phyloP scores from a whole-genome alignment of 305 asterid species.

The Andrographis paniculata region DNA sequence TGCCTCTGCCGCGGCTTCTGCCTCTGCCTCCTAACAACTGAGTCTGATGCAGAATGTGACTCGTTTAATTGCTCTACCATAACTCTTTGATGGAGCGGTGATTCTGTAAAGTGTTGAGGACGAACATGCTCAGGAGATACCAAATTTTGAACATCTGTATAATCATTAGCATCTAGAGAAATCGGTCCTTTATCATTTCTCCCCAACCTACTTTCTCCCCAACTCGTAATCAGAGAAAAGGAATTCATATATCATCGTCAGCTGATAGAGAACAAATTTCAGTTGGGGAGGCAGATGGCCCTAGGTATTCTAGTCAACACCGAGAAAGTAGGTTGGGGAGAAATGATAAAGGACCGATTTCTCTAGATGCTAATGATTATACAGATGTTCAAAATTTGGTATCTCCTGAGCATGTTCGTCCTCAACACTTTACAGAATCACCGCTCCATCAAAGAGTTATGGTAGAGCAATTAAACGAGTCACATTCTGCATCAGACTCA shows the following conservation, averaged over 20 bases:
- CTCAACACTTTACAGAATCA: conserved; percentile 32
- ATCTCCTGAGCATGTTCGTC: conserved; percentile 25
- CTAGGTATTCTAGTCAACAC: conserved; percentile 21
- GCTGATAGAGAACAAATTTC: conserved; percentile 14
- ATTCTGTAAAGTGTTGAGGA: conserved; percentile 30
- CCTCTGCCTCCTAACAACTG: conserved; percentile 39
- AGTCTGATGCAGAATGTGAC: conserved; percentile 22
- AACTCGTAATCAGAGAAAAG: conserved; percentile 34
- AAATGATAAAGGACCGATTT: conserved; percentile 31
- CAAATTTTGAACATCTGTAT: conserved; percentile 19
- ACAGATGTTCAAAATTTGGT: conserved; percentile 18
- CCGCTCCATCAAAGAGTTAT: conserved; percentile 26
- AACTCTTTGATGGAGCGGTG: conserved; percentile 25
- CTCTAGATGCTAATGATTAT: conserved; percentile 18
- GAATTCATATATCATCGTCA: conserved; percentile 19
- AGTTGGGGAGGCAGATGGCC: conserved; percentile 16
- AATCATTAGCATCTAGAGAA: conserved; percentile 18
- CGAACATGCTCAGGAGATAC: conserved; percentile 25
- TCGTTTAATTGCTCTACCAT: conserved; percentile 21
- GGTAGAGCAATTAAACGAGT: conserved; percentile 17
- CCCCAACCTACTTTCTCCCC: conserved; percentile 15
- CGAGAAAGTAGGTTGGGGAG: conserved; percentile 25
- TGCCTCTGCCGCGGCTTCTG: too few relatives aligned
- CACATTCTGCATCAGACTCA: conserved; percentile 23
- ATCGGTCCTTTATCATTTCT: conserved; percentile 34